These are phyloP conservation scores for Geotrichum aggregatum DNA, from an alignment of 1,139 yeast genomes.

Conservation along the genomic window DNA sequence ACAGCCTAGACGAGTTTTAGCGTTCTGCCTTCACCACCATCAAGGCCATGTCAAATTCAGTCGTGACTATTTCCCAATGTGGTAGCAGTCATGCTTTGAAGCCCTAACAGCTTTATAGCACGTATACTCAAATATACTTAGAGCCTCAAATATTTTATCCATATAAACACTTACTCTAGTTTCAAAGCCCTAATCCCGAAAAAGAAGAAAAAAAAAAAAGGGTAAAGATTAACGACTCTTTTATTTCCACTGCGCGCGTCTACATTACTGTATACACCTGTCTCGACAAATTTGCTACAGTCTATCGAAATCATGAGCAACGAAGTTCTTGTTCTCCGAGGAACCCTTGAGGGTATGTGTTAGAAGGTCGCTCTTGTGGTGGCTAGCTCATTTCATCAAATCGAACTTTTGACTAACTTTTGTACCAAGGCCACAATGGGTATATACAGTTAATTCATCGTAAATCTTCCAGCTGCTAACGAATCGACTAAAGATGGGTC, in stretches of 20 bases:
- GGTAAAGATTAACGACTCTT: neutral
- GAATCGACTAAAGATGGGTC: conserved; percentile 62
- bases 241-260: conserved; percentile 3
- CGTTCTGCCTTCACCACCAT: too few relatives aligned
- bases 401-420: neutral
- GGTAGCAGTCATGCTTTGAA: neutral
- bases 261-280: neutral
- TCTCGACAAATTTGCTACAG: neutral
- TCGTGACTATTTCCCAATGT: neutral
- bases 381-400: too few relatives aligned
- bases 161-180: neutral
- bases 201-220: conserved; percentile 1
- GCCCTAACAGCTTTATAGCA: neutral
- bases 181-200: neutral
- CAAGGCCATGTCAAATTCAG: too few relatives aligned
- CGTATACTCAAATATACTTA: neutral
- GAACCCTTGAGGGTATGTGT: conserved; percentile 76
- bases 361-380: too few relatives aligned
- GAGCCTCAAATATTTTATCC: neutral
- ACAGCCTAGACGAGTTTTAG: too few relatives aligned
- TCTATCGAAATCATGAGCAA: conserved; percentile 31
- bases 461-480: neutral
- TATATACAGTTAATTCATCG: too few relatives aligned
- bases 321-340: conserved; percentile 98
- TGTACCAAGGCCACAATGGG: conserved; percentile 17